These are phyloP conservation scores for Mrakia frigida DNA, from an alignment of 768 basidiomycete species.

Conservation along the genomic window DNA sequence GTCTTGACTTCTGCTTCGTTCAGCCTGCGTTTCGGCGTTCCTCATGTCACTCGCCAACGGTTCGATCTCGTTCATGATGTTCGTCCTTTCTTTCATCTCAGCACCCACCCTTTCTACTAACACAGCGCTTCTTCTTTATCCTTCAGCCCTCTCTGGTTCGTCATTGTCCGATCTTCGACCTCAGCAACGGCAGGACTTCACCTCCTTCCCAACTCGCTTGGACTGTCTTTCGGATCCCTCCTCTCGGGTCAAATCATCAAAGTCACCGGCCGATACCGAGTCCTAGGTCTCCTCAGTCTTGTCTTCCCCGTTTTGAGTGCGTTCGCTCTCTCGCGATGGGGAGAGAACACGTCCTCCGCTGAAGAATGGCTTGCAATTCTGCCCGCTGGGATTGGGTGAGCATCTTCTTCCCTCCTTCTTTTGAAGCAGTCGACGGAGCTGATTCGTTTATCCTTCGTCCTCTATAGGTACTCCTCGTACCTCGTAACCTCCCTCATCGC, in stretches of 20 bases:
- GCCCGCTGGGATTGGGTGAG: slow-evolving; percentile 19
- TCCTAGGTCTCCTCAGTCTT: slow-evolving; percentile 20
- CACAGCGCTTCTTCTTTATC: neutral
- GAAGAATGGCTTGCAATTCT: slow-evolving; percentile 26
- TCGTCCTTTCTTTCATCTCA: neutral
- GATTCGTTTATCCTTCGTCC: neutral
- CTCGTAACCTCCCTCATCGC: slow-evolving; percentile 25
- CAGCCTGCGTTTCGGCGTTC: slow-evolving; percentile 17
- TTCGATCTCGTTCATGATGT: slow-evolving; percentile 13
- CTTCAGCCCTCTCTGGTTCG: slow-evolving; percentile 26
- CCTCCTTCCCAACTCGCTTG: slow-evolving; percentile 27
- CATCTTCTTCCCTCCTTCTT: too few relatives aligned
- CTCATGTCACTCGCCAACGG: slow-evolving; percentile 15
- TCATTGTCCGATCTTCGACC: slow-evolving; percentile 13
- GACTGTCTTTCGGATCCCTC: slow-evolving; percentile 27
- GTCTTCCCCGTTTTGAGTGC: slow-evolving; percentile 5
- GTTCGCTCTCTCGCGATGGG: slow-evolving; percentile 1
- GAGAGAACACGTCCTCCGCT: neutral
- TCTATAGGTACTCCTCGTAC: slow-evolving; percentile 19
- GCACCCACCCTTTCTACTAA: too few relatives aligned
- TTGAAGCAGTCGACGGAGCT: neutral
- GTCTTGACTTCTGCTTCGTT: too few relatives aligned
- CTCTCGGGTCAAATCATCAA: slow-evolving; percentile 24
- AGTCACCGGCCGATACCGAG: slow-evolving; percentile 9
- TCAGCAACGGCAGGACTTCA: slow-evolving; percentile 22